Evolutionary conservation across 2,329 filamentous ascomycete genomes (phyloP).

Genomic region (Talaromyces rugulosus): DNA sequence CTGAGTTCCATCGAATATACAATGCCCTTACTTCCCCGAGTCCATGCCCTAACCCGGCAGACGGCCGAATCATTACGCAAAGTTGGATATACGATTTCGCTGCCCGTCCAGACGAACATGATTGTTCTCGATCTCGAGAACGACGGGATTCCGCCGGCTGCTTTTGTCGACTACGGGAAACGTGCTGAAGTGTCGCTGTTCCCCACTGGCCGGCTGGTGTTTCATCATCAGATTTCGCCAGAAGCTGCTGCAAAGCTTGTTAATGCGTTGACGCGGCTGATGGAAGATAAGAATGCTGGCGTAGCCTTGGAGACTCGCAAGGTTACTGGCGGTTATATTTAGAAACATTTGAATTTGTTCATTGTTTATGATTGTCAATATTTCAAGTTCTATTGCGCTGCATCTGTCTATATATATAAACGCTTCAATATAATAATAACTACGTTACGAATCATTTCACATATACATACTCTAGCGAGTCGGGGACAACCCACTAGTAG

Average conservation of each 20-base stretch:
- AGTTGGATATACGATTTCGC: constrained; percentile 19
- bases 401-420: not conserved
- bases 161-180: constrained; percentile 19
- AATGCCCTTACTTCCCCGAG: constrained; percentile 19
- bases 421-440: not conserved
- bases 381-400: not conserved
- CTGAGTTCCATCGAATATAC: constrained; percentile 19
- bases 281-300: constrained; percentile 19
- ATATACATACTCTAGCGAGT: not conserved
- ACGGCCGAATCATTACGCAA: constrained; percentile 18
- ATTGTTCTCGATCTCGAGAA: constrained; percentile 22
- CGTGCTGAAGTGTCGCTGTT: constrained; percentile 19
- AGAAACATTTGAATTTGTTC: not conserved
- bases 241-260: constrained; percentile 18
- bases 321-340: constrained; percentile 16
- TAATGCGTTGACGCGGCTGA: constrained; percentile 18
- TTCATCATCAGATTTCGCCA: constrained; percentile 24
- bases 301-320: constrained; percentile 15
- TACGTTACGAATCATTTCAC: not conserved
- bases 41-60: constrained; percentile 19
- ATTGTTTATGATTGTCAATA: not conserved
- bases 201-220: constrained; percentile 21
- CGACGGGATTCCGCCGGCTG: constrained; percentile 16
- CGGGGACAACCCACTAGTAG: not conserved
- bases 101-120: constrained; percentile 26